Evolutionary conservation across 2,329 filamentous ascomycete genomes (phyloP).

Genomic region (Fusarium vanettenii): DNA sequence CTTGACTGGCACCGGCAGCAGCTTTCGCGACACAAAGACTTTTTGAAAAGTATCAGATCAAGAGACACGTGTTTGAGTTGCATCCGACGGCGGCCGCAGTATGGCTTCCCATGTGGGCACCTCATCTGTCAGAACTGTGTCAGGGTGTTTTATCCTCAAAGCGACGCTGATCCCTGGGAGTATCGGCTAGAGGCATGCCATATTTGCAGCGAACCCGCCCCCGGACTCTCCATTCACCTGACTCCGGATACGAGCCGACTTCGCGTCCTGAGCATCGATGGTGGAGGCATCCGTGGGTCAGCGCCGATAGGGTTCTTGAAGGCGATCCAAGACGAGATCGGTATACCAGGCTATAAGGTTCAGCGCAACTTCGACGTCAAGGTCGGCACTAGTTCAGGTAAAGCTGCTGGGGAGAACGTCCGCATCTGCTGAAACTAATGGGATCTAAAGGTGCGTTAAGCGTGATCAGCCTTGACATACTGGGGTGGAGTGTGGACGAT

Average conservation of each 20-base stretch:
- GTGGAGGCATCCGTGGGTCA: constrained; percentile 24
- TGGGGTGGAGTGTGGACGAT: constrained; percentile 28
- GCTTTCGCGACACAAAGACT: neutral
- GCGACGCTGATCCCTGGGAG: constrained; percentile 4
- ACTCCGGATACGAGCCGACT: constrained; percentile 22
- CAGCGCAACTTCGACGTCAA: constrained; percentile 29
- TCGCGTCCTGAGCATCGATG: constrained; percentile 28
- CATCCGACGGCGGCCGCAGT: constrained; percentile 22
- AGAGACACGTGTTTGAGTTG: constrained; percentile 28
- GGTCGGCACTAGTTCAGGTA: constrained; percentile 33
- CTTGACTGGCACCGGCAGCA: constrained; percentile 19
- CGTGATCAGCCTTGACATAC: constrained; percentile 18
- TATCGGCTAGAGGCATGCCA: constrained; percentile 11
- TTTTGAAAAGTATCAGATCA: constrained; percentile 3
- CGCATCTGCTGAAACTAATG: too few relatives aligned
- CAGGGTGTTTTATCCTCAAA: constrained; percentile 11
- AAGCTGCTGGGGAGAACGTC: neutral
- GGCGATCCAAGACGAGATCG: constrained; percentile 22
- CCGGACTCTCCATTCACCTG: constrained; percentile 4
- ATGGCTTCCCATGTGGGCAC: constrained; percentile 24
- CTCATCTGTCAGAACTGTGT: constrained; percentile 24
- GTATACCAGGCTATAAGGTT: constrained; percentile 22
- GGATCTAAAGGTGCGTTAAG: constrained; percentile 20
- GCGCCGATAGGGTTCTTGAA: constrained; percentile 26
- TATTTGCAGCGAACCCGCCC: constrained; percentile 12